Conservation (phyloP, 2,329 filamentous ascomycete species). For the Neodidymelliopsis sp. region DNA sequence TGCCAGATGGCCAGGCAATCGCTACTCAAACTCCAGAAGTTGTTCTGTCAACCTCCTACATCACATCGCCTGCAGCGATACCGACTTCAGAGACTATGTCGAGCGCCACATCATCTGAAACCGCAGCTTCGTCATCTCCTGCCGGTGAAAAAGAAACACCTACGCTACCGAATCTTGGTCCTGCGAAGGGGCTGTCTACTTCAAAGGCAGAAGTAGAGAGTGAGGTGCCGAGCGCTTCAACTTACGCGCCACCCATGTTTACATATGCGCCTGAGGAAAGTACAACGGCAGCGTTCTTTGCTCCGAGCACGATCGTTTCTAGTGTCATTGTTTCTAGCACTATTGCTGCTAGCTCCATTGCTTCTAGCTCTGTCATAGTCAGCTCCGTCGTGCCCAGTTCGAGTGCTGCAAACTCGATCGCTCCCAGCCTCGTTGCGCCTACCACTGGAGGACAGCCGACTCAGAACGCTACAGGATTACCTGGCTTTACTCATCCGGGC, state of each 20-base stretch:
- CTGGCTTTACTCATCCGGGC: constrained; percentile 30
- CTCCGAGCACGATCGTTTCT: constrained; percentile 9
- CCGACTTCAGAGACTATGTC: constrained; percentile 23
- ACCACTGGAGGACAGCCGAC: constrained; percentile 11
- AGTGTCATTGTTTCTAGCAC: constrained; percentile 10
- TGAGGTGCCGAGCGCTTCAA: constrained; percentile 21
- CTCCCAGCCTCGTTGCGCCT: background rate
- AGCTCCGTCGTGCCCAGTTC: background rate
- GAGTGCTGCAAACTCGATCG: too few relatives aligned
- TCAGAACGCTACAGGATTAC: constrained; percentile 26
- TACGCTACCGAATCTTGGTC: constrained; percentile 4
- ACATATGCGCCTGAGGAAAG: constrained; percentile 36
- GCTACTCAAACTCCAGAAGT: constrained; percentile 39
- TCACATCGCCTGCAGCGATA: constrained; percentile 31
- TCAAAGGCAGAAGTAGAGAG: constrained; percentile 26
- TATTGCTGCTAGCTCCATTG: background rate
- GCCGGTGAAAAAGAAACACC: constrained; percentile 14
- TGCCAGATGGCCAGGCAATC: constrained; percentile 42
- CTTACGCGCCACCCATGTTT: constrained; percentile 28
- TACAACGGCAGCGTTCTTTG: constrained; percentile 13
- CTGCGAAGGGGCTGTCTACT: constrained; percentile 20
- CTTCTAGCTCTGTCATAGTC: background rate
- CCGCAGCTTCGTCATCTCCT: constrained; percentile 7
- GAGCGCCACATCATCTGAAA: constrained; percentile 14
- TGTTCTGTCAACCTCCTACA: constrained; percentile 41